Base-by-base conservation (phyloP, 805 yeast species). In the Candida taoyuanica region DNA sequence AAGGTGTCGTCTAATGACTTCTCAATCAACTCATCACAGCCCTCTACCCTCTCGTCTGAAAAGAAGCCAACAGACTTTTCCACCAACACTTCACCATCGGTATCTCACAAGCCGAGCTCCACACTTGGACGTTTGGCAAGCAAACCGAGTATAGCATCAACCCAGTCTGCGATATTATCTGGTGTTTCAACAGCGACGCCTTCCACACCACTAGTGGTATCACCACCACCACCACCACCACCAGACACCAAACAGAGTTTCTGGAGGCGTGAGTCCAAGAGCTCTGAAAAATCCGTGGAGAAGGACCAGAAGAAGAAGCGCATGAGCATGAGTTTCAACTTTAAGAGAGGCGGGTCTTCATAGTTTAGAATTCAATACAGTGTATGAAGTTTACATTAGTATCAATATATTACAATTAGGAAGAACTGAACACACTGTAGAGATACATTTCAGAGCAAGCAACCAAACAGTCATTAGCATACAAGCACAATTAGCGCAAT, bases 281-380 rank as follows among this genome's bases (percentile, higher is more conserved):
- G 40, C 20, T 18, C 36, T 11, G 47, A 39, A 13, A 38, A 30
- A 36, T 15, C 15, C 15, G 29, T 16, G 30, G 36, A 25, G 20
- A 37, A 29, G 19, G 39, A 34, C 2, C 43, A 37, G 26, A 44
- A 45, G 30, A 45, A 45, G 29, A 50, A 43, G 36, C 42, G 56
- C 36, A 43, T 53, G 46, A 53, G 56, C 34, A 47, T 53, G 46
- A 42, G 48, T 14, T 53, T 53, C 38, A 30, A 14, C 31, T 37
- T 41, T 32, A 41, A 37, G 28, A 37, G 45, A 41, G 21, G 39
- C 23, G 32, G 32, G 6, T 34, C 33, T 15, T 30, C 9, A 18
- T 7, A 26, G 14, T 26, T 28, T 16, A 16, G 11, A 16, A 14
- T 28, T 7, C 13, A 25, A 25, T 9, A 25, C 28, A 25, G 13